Conservation (phyloP, 75 land plant genomes). For the Cupressus sempervirens region DNA sequence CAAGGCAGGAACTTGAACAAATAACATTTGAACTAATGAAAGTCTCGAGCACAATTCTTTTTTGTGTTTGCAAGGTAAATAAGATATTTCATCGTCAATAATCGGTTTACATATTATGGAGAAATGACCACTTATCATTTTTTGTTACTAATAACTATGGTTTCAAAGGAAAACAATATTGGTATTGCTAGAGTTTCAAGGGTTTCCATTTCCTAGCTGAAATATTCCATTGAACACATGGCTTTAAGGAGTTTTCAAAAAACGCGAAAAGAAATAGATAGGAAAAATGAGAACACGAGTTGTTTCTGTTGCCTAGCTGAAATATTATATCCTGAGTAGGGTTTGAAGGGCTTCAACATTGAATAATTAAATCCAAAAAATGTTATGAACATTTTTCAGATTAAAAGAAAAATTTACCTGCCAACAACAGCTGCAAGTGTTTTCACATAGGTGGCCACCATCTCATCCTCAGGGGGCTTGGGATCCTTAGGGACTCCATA, state of each 20-base stretch:
- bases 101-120: too few relatives aligned
- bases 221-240: background rate
- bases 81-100: too few relatives aligned
- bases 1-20: too few relatives aligned
- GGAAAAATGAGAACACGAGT: background rate
- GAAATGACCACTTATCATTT: too few relatives aligned
- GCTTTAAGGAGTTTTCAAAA: background rate
- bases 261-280: background rate
- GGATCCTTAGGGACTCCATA: conserved; percentile 55
- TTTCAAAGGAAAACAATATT: background rate
- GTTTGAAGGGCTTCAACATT: background rate
- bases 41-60: too few relatives aligned
- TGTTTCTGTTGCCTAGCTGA: background rate
- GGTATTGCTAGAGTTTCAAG: background rate
- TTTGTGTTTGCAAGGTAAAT: too few relatives aligned
- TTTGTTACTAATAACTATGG: too few relatives aligned
- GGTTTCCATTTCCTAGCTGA: background rate
- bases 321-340: background rate
- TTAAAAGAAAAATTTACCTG: conserved; percentile 15
- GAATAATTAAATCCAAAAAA: too few relatives aligned
- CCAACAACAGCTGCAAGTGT: conserved; percentile 60
- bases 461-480: conserved; percentile 51
- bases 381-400: background rate
- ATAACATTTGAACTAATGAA: too few relatives aligned
- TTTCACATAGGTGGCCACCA: conserved; percentile 52